phyloP scores from a whole-genome alignment of 345 rosid species.

The Linum tenue region DNA sequence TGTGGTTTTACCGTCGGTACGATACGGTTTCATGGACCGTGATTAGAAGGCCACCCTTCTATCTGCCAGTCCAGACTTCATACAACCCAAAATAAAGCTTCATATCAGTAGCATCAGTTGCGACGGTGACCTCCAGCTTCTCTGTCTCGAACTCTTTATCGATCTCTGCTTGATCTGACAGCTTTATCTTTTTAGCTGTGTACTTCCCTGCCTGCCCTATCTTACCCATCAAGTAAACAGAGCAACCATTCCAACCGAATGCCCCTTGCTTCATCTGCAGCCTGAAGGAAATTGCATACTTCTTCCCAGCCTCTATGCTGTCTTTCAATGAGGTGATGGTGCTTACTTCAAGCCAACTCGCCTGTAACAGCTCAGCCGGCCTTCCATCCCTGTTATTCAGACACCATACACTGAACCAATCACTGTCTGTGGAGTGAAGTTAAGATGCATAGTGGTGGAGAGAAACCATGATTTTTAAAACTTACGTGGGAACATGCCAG shows the following conservation, averaged over 20 bases:
- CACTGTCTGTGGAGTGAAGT: too few species aligned
- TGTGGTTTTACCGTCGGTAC: too few species aligned
- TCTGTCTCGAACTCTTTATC: background rate
- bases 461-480: background rate
- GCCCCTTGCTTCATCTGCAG: slow-evolving; percentile 31
- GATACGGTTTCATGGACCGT: too few species aligned
- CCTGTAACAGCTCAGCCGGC: slow-evolving; percentile 35
- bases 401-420: background rate
- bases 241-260: slow-evolving; percentile 39
- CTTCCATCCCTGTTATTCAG: background rate
- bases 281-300: slow-evolving; percentile 29
- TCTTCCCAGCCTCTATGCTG: background rate
- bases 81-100: slow-evolving; percentile 53
- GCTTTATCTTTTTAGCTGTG: slow-evolving; percentile 20
- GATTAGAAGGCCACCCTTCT: slow-evolving; percentile 59
- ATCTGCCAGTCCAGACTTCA: slow-evolving; percentile 57
- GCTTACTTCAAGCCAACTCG: slow-evolving; percentile 56
- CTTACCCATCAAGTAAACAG: slow-evolving; percentile 51
- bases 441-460: background rate
- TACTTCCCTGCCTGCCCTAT: slow-evolving; percentile 39
- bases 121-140: slow-evolving; percentile 5
- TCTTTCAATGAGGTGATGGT: slow-evolving; percentile 1
- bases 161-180: background rate
- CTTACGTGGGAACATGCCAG: background rate
- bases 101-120: accelerated